These are phyloP conservation scores for Mycena amicta DNA, from an alignment of 768 basidiomycete species.

Conservation along the genomic window DNA sequence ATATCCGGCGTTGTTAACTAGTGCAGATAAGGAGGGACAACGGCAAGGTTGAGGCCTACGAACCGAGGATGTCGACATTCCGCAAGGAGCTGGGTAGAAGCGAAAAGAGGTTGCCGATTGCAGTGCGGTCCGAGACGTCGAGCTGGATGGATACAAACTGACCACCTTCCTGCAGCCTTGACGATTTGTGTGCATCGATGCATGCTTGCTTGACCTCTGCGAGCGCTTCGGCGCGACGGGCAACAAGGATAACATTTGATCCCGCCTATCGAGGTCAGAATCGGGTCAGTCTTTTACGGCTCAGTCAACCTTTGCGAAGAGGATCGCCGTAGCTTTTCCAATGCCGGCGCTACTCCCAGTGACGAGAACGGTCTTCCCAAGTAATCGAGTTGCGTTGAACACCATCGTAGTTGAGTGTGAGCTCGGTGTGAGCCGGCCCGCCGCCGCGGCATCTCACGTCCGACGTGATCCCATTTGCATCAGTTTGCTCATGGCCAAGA, in stretches of 20 bases:
- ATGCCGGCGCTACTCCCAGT: slow-evolving; percentile 92
- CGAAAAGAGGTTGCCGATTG: slow-evolving; percentile 69
- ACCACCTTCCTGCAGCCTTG: slow-evolving; percentile 75
- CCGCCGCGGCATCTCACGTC: too few relatives aligned
- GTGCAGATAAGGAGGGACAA: slow-evolving; percentile 1
- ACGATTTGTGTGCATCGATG: slow-evolving; percentile 67
- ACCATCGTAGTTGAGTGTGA: slow-evolving; percentile 28
- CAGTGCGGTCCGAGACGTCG: slow-evolving; percentile 78
- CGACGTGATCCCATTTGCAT: too few relatives aligned
- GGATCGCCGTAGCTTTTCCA: slow-evolving; percentile 84
- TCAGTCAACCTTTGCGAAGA: slow-evolving; percentile 95
- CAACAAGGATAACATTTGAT: slow-evolving; percentile 83
- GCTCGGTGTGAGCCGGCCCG: too few relatives aligned
- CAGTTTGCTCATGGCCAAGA: slow-evolving; percentile 65
- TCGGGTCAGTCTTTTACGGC: too few relatives aligned
- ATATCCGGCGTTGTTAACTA: slow-evolving; percentile 78
- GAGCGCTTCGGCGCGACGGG: slow-evolving; percentile 75
- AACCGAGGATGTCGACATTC: slow-evolving; percentile 83
- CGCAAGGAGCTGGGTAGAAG: slow-evolving; percentile 72
- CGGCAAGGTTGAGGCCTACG: slow-evolving; percentile 21
- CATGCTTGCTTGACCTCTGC: slow-evolving; percentile 71
- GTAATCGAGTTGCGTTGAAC: slow-evolving; percentile 78
- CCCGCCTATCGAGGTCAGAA: slow-evolving; percentile 57
- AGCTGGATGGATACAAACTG: slow-evolving; percentile 71
- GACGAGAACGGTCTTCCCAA: slow-evolving; percentile 84